These are phyloP conservation scores for Populus hybrid DNA, from an alignment of 441 rosid genomes.

Conservation along the genomic window DNA sequence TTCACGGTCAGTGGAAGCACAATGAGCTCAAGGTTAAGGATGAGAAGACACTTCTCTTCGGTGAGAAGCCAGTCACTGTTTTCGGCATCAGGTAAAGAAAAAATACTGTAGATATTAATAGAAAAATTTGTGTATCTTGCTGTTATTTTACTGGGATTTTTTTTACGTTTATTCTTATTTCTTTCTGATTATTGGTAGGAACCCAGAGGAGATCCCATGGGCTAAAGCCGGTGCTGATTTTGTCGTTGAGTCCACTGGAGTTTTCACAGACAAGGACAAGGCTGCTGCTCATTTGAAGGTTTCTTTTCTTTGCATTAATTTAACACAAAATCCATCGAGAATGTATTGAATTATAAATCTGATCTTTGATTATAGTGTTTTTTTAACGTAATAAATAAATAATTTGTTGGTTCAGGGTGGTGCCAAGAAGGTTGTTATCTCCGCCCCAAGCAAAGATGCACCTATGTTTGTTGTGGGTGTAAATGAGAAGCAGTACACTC, in stretches of 20 bases:
- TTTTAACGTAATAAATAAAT: background rate
- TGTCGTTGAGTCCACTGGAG: constrained; percentile 79
- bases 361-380: background rate
- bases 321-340: background rate
- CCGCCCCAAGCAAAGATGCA: constrained; percentile 81
- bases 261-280: constrained; percentile 87
- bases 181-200: constrained; percentile 26
- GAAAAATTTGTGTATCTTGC: background rate
- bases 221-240: constrained; percentile 62
- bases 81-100: constrained; percentile 52
- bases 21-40: constrained; percentile 63
- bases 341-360: background rate
- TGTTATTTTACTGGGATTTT: background rate
- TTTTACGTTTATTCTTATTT: background rate
- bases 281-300: constrained; percentile 94
- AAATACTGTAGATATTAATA: background rate
- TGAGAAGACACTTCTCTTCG: constrained; percentile 68
- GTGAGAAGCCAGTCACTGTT: constrained; percentile 53
- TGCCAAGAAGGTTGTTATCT: constrained; percentile 75
- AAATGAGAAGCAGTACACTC: constrained; percentile 77
- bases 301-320: background rate
- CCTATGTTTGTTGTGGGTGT: constrained; percentile 91
- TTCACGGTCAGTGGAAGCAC: constrained; percentile 82
- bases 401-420: constrained; percentile 51
- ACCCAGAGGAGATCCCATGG: constrained; percentile 87